Percentiles rank a stretch among this genome's conserved stretches.
Evolutionary conservation across 2,329 filamentous ascomycete species (phyloP).

Genomic region (Huntiella omanensis): DNA sequence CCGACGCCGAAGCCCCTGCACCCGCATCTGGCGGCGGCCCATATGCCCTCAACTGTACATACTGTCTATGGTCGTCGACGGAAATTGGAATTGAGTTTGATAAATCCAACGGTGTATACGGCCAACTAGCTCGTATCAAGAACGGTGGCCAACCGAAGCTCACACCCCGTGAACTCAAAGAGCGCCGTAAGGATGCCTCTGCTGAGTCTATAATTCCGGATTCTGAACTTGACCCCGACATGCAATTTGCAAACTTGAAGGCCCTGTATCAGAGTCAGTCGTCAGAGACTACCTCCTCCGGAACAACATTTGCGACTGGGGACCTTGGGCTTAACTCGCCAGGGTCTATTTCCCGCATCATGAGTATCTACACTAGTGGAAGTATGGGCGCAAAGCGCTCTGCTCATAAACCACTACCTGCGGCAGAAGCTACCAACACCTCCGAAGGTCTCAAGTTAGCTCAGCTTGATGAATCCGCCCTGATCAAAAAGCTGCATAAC

Average conservation of each 20-base stretch:
- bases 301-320: constrained; percentile 19
- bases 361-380: constrained; percentile 67
- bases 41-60: constrained; percentile 69
- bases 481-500: constrained; percentile 39
- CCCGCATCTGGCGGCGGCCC: constrained; percentile 25
- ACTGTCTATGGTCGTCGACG: constrained; percentile 81
- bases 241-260: constrained; percentile 56
- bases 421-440: constrained; percentile 58
- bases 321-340: constrained; percentile 54
- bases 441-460: constrained; percentile 54
- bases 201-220: constrained; percentile 19
- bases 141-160: constrained; percentile 36
- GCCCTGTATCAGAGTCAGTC: constrained; percentile 70
- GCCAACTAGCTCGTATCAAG: constrained; percentile 55
- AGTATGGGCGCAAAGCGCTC: constrained; percentile 43
- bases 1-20: constrained; percentile 22
- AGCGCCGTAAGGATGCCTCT: constrained; percentile 29
- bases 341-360: constrained; percentile 66
- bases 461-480: constrained; percentile 39
- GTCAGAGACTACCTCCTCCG: constrained; percentile 36
- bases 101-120: constrained; percentile 68
- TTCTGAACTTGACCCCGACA: constrained; percentile 39
- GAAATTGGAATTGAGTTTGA: constrained; percentile 85
- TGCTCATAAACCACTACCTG: constrained; percentile 48
- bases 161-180: constrained; percentile 31